Conservation (phyloP, 2,329 filamentous ascomycete genomes). For the Knufia petricola region DNA sequence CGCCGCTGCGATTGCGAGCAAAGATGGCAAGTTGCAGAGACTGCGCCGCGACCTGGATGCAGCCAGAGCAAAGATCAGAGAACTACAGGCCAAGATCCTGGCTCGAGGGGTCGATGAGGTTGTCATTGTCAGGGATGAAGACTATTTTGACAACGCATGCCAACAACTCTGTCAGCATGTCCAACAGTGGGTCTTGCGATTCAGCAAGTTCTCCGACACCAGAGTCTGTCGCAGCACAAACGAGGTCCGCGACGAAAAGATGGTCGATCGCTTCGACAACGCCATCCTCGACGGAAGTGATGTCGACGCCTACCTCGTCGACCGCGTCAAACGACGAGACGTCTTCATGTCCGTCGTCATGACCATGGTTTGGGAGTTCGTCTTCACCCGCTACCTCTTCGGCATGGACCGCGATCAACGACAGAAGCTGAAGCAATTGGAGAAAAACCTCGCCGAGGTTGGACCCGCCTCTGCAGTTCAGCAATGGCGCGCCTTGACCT, state of each 20-base stretch:
- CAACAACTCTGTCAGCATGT: conserved; percentile 92
- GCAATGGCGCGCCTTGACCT: conserved; percentile 91
- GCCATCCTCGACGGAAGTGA: conserved; percentile 88
- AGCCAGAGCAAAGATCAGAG: conserved; percentile 53
- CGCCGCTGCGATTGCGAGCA: conserved; percentile 59
- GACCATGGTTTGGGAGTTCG: conserved; percentile 98
- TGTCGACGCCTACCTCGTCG: conserved; percentile 75
- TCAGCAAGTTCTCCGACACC: conserved; percentile 95
- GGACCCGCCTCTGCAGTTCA: conserved; percentile 82
- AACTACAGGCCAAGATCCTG: conserved; percentile 51
- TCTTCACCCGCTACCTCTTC: conserved; percentile 96
- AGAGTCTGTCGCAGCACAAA: conserved; percentile 72
- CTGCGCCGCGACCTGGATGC: conserved; percentile 69
- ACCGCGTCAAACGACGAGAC: conserved; percentile 80
- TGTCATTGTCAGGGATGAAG: conserved; percentile 72
- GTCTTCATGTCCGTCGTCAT: conserved; percentile 98
- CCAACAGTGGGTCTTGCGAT: conserved; percentile 94
- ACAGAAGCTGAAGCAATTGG: conserved; percentile 91
- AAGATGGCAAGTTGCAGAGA: conserved; percentile 71
- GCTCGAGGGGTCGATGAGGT: conserved; percentile 50
- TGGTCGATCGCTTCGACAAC: conserved; percentile 89
- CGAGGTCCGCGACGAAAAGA: conserved; percentile 84
- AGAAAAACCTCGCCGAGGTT: conserved; percentile 83
- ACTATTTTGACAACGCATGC: conserved; percentile 90
- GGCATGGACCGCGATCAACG: conserved; percentile 97